These are phyloP conservation scores for Daphne laureola DNA, from an alignment of 441 rosid species.

Conservation along the genomic window DNA sequence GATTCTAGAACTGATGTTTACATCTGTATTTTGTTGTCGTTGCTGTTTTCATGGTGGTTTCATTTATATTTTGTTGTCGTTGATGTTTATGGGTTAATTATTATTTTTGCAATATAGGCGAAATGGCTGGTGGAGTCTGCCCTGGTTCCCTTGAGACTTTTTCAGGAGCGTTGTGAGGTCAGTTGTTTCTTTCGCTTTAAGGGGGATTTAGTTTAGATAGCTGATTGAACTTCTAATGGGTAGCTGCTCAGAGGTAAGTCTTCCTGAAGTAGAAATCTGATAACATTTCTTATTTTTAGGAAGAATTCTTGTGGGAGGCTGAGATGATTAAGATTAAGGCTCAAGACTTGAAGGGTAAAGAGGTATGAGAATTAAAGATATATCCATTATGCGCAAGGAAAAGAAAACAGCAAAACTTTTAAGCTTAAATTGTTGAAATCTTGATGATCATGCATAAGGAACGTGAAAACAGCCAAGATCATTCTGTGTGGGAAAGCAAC, in stretches of 20 bases:
- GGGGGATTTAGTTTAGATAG: background rate
- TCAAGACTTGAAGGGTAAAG: constrained; percentile 98
- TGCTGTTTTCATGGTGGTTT: constrained; percentile 5
- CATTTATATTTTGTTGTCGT: constrained; percentile 12
- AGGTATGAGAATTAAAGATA: constrained; percentile 44
- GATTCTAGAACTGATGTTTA: too few relatives aligned
- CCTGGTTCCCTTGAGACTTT: constrained; percentile 77
- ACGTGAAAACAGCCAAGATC: too few relatives aligned
- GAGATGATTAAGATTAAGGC: constrained; percentile 98
- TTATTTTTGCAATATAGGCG: constrained; percentile 47
- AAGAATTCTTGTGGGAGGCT: constrained; percentile 98
- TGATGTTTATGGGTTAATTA: constrained; percentile 13
- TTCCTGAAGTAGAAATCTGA: constrained; percentile 5
- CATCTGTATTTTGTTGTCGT: background rate
- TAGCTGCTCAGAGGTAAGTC: constrained; percentile 6
- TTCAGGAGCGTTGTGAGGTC: constrained; percentile 99
- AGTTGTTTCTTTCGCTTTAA: constrained; percentile 13
- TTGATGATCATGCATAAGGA: too few relatives aligned
- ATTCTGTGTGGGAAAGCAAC: too few relatives aligned
- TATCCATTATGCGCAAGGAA: background rate
- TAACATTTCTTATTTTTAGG: constrained; percentile 39
- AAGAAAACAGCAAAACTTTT: too few relatives aligned
- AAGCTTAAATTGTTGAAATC: too few relatives aligned
- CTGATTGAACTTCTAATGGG: background rate
- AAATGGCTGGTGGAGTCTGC: constrained; percentile 94